Base-by-base conservation (phyloP, 2,329 filamentous ascomycete genomes). In the Claviceps monticola region DNA sequence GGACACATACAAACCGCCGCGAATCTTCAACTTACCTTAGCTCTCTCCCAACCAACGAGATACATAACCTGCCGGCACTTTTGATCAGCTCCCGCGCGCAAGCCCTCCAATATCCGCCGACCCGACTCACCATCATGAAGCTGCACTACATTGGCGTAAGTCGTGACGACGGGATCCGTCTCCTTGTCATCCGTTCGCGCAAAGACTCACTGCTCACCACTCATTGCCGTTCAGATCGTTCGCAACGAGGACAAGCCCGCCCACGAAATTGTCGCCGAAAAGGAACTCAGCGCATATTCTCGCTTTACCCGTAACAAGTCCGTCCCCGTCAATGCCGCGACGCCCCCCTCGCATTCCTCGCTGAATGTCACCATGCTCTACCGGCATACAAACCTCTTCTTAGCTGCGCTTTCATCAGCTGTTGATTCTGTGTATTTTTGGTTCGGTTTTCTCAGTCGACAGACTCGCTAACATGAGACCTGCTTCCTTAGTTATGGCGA, bases 61-160 rank as follows among this genome's bases (percentile, higher is more conserved):
- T 16, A 19, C 19, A 19, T 19, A 29, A 26, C 17, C 21, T 16
- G 43, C 23, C 43, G 14, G 26, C 43, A n/a, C 16, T 23, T 34
- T 45, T 23, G n/a, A n/a, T 21, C 19, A 29, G 26, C 14, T 26
- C 41, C 19, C 37, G 7, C 34, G 23, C 38, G 21, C 16, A 46
- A 16, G 13, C n/a, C 9, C 21, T 17, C 16, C 17, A 41, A 13
- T 9, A n/a, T 26, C 49, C 26, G 26, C 23, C 44, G 26, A 46
- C 5, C 16, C 49, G 34, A 43, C 34, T 48, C 38, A 50, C 56
- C 70, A 82, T 61, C 65, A 91, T 91, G 87, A 91, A 90, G 80
- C 73, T 93, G 68, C 78, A 86, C 69, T 93, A 93, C 71, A 88
- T 94, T 65, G 88, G 87, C 62, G 88, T 93, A 82, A 52, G 53